These are phyloP conservation scores for Intubia oerlemansii DNA, from an alignment of 2,329 filamentous ascomycete genomes.

Conservation along the genomic window DNA sequence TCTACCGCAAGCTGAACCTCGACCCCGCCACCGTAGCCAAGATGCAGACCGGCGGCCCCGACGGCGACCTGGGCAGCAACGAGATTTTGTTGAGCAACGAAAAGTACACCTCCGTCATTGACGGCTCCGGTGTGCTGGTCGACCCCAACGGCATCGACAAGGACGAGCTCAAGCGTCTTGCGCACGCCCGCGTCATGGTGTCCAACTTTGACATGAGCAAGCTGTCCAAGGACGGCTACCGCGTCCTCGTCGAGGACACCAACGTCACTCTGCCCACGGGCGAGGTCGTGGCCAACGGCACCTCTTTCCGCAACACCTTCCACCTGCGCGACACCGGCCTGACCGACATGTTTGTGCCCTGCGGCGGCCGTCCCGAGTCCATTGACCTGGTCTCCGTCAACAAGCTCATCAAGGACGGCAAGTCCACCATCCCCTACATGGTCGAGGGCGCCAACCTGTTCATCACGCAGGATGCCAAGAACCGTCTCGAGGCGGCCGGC, in stretches of 20 bases:
- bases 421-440: constrained; percentile 74
- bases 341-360: constrained; percentile 85
- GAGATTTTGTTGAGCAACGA: constrained; percentile 93
- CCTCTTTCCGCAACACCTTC: constrained; percentile 91
- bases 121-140: constrained; percentile 84
- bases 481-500: constrained; percentile 85
- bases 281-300: constrained; percentile 77
- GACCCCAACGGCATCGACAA: constrained; percentile 80
- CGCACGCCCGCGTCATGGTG: constrained; percentile 77
- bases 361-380: constrained; percentile 87
- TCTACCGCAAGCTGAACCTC: constrained; percentile 88
- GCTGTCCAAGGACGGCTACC: constrained; percentile 72
- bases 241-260: constrained; percentile 76
- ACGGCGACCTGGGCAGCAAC: constrained; percentile 92
- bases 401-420: constrained; percentile 79
- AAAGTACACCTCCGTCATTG: constrained; percentile 89
- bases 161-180: constrained; percentile 63
- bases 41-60: constrained; percentile 92
- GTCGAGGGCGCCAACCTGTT: constrained; percentile 93
- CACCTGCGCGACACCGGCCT: constrained; percentile 60
- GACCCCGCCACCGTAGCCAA: constrained; percentile 73
- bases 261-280: constrained; percentile 76
- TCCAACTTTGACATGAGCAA: constrained; percentile 66
- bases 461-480: constrained; percentile 95
- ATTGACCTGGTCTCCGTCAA: constrained; percentile 79